These are phyloP conservation scores for Mesotaenium endlicherianum DNA, from an alignment of 139 green algal genomes.

Conservation along the genomic window DNA sequence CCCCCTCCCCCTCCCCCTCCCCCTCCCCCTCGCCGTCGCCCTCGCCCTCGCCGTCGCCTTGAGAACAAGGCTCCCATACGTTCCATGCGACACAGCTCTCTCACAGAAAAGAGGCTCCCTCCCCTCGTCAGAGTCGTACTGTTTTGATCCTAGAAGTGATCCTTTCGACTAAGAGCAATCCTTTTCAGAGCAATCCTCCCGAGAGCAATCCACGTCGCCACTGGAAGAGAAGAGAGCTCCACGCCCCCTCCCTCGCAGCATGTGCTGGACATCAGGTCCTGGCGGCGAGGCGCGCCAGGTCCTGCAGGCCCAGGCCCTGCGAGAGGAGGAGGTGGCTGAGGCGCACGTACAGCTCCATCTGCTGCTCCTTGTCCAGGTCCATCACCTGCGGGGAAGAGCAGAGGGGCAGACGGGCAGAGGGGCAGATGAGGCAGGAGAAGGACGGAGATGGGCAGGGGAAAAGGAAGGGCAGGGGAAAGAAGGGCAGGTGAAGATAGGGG, in stretches of 20 bases:
- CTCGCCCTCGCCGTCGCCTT: not conserved
- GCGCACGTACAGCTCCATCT: slow-evolving; percentile 26
- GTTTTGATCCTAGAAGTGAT: not conserved
- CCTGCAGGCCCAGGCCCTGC: not conserved
- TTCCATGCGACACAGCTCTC: not conserved
- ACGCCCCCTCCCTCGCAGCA: not conserved
- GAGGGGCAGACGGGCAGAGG: not conserved
- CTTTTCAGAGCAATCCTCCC: not conserved
- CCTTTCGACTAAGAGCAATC: not conserved
- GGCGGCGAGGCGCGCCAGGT: not conserved
- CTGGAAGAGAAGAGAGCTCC: not conserved
- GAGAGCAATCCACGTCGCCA: not conserved
- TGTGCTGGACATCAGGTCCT: not conserved
- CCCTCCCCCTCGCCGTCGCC: not conserved
- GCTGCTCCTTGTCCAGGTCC: slow-evolving; percentile 13
- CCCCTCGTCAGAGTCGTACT: too few species aligned
- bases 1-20: not conserved
- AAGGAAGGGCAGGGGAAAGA: slow-evolving; percentile 6
- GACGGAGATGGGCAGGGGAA: not conserved
- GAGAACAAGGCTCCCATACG: not conserved
- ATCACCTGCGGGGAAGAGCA: slow-evolving; percentile 16
- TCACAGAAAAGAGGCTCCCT: too few species aligned
- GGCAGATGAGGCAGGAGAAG: slow-evolving; percentile 1
- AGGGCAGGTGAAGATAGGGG: slow-evolving; percentile 2
- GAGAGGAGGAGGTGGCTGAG: slow-evolving; percentile 10